Base-by-base conservation (phyloP, 148 eudicot species). In the Suaeda aralocaspica region DNA sequence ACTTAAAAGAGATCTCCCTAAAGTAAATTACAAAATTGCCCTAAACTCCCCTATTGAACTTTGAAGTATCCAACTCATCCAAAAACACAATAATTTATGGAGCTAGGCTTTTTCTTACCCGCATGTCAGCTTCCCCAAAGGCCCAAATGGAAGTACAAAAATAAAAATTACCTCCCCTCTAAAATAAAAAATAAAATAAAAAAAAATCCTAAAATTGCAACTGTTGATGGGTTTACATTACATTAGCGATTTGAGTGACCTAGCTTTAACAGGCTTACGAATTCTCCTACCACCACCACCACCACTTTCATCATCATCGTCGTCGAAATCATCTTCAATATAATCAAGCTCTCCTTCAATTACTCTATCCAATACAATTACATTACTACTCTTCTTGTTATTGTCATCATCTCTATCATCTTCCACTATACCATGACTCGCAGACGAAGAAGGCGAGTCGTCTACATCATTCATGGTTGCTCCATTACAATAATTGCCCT, bases 201-300 rank as follows among this genome's bases (percentile, higher is more conserved):
- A 18, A 2, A 21, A 63, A 63, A 41, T 34, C 49, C 46, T 61
- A 36, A 12, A 33, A 21, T 6, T 6, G 19, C 19, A 1, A 8
- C 10, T 33, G 18, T 46, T 59, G 25, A 31, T 10, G 0, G 36
- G 36, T 8, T 9, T 2, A 34, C 14, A 64, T 74, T 52, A 84
- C 88, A 84, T 81, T 6, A 87, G 66, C 4, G 89, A 87, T 72
- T 85, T 83, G 10, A 87, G 75, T n/a, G 87, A 87, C 74, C 92
- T 79, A 19, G 84, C 92, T 69, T 87, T 87, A 15, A 87, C 76
- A 5, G 84, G 92, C 70, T 87, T 83, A 28, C 89, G 45, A 4
- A 10, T 74, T 73, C 85, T 77, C 57, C 70, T 79, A 64, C 58
- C 49, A 10, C 63, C 67, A 4, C 41, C 26, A 18, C 26, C 31